Percentiles rank a stretch among this genome's conserved stretches.
Conservation (phyloP, 208 protist genomes). For the Acanthamoeba triangularis region DNA sequence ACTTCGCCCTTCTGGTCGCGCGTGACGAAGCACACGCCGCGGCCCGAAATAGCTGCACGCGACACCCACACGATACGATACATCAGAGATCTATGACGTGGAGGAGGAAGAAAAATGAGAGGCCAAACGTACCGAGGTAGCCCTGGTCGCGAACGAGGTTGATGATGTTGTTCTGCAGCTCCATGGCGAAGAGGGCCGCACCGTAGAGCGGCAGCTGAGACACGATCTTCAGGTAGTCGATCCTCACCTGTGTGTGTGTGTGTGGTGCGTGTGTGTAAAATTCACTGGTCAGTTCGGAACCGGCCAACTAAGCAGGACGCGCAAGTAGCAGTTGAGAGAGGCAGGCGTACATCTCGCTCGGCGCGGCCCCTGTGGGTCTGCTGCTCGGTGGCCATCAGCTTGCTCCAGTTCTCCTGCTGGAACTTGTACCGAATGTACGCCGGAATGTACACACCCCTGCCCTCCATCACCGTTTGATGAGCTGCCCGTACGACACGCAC, state of each 20-base stretch:
- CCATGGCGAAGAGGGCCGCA: slow-evolving; percentile 68
- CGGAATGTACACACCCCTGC: slow-evolving; percentile 52
- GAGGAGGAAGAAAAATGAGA: background rate
- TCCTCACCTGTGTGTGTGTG: background rate
- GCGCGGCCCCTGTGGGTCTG: background rate
- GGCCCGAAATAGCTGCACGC: slow-evolving; percentile 16
- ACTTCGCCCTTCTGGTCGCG: slow-evolving; percentile 74
- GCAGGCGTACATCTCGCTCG: background rate
- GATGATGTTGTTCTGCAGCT: slow-evolving; percentile 69
- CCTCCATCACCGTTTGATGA: background rate
- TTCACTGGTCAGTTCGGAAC: too few relatives aligned
- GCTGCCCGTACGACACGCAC: background rate
- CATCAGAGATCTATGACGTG: background rate
- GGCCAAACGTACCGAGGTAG: slow-evolving; percentile 30
- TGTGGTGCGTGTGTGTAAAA: background rate
- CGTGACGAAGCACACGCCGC: slow-evolving; percentile 69
- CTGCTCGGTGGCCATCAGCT: background rate
- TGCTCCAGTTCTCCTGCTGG: slow-evolving; percentile 52
- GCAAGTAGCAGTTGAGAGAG: background rate
- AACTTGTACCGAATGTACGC: slow-evolving; percentile 68
- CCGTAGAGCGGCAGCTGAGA: slow-evolving; percentile 63
- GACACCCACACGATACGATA: background rate
- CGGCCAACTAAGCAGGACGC: background rate
- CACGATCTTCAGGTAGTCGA: slow-evolving; percentile 65
- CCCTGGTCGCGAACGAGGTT: slow-evolving; percentile 62